Percentiles rank a stretch among this genome's conserved stretches.
Evolutionary conservation across 2,329 filamentous ascomycete species (phyloP).

Genomic region (Parascedosporium putredinis): DNA sequence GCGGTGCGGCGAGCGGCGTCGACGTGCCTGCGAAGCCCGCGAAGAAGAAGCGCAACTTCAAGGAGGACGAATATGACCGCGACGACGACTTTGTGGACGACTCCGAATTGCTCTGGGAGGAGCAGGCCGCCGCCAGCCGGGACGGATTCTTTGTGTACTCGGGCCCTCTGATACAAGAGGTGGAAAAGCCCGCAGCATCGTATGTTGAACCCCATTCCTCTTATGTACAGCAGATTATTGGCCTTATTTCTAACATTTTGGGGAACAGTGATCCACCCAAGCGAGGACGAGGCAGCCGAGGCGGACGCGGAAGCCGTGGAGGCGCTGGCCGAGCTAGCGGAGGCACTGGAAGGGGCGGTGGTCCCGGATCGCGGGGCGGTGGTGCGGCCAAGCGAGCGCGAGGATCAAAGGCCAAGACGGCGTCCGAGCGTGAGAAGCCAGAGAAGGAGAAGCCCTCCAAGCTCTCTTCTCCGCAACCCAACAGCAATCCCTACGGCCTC

Average conservation of each 20-base stretch:
- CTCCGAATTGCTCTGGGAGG: slow-evolving; percentile 89
- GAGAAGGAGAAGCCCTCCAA: slow-evolving; percentile 6
- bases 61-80: slow-evolving; percentile 75
- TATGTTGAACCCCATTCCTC: slow-evolving; percentile 24
- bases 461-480: not conserved
- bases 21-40: slow-evolving; percentile 52
- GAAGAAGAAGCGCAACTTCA: slow-evolving; percentile 72
- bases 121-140: slow-evolving; percentile 84
- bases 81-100: slow-evolving; percentile 85
- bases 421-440: slow-evolving; percentile 6
- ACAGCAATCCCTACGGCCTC: slow-evolving; percentile 8
- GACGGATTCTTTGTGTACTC: slow-evolving; percentile 98
- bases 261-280: slow-evolving; percentile 59
- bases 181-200: slow-evolving; percentile 57
- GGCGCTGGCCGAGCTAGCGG: slow-evolving; percentile 29
- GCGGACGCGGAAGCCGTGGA: slow-evolving; percentile 32
- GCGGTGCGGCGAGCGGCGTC: slow-evolving; percentile 49
- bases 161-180: slow-evolving; percentile 78
- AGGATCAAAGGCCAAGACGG: slow-evolving; percentile 4
- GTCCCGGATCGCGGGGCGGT: slow-evolving; percentile 65
- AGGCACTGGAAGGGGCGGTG: slow-evolving; percentile 24
- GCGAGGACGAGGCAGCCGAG: slow-evolving; percentile 47
- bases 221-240: not conserved
- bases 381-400: slow-evolving; percentile 3
- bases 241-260: slow-evolving; percentile 22